Percentiles rank a stretch among this genome's conserved stretches.
Conservation (phyloP, 495 filamentous ascomycete genomes). For the Aspergillus asperescens region DNA sequence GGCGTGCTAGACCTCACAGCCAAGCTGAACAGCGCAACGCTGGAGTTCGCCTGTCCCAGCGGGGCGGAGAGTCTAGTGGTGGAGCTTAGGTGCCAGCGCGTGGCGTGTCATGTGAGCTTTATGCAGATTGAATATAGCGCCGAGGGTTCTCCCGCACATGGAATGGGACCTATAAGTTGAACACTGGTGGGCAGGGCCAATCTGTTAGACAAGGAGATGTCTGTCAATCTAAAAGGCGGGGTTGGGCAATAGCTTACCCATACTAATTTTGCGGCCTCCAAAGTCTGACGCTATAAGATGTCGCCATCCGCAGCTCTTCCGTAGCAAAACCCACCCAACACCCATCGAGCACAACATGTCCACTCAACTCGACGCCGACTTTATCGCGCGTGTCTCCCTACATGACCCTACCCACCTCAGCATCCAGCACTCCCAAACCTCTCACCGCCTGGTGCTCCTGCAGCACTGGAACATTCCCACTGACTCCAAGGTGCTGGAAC, state of each 20-base stretch:
- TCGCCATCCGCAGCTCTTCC: conserved; percentile 3
- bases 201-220: no score
- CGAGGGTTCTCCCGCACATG: no score
- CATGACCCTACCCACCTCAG: conserved; percentile 22
- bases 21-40: no score
- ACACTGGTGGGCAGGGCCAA: no score
- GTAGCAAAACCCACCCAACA: neutral
- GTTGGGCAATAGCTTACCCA: neutral
- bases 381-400: conserved; percentile 20
- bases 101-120: no score
- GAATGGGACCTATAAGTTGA: no score
- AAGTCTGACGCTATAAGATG: conserved; percentile 10
- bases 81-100: no score
- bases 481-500: conserved; percentile 43
- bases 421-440: conserved; percentile 38
- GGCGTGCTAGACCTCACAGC: no score
- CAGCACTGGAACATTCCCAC: conserved; percentile 32
- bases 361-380: conserved; percentile 8
- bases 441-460: conserved; percentile 40
- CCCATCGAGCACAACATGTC: conserved; percentile 9
- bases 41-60: no score
- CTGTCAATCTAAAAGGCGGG: no score
- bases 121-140: no score
- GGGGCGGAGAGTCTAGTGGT: no score
- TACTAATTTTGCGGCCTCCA: neutral